Percentiles rank a stretch among this genome's conserved stretches.
phyloP scores from a whole-genome alignment of 495 filamentous ascomycete genomes.

The Astrothelium macrocarpum region DNA sequence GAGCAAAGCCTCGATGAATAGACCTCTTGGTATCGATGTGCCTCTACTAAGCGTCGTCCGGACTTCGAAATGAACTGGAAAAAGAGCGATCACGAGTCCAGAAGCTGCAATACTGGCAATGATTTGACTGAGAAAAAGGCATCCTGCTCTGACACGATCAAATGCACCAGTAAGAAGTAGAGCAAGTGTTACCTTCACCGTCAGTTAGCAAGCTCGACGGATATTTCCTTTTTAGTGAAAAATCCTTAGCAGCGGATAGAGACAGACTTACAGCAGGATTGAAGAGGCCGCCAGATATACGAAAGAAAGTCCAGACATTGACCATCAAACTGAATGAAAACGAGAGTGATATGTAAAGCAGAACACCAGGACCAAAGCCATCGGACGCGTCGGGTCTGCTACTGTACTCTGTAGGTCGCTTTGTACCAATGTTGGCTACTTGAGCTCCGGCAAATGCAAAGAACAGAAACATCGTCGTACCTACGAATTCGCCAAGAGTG shows the following conservation, averaged over 20 bases:
- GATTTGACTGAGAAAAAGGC: constrained; percentile 47
- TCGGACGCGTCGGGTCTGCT: constrained; percentile 1
- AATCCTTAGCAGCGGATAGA: not conserved
- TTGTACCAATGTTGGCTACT: constrained; percentile 47
- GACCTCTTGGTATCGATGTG: constrained; percentile 52
- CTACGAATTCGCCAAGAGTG: constrained; percentile 60
- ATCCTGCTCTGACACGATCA: constrained; percentile 38
- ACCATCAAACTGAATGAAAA: constrained; percentile 71
- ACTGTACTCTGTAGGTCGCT: constrained; percentile 16
- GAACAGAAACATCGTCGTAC: constrained; percentile 77
- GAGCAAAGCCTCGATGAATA: constrained; percentile 74
- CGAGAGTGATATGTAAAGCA: constrained; percentile 60
- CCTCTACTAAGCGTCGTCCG: constrained; percentile 48
- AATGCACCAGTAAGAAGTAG: constrained; percentile 49
- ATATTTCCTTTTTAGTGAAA: constrained; percentile 6
- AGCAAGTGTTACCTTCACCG: constrained; percentile 46
- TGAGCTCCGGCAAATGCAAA: constrained; percentile 74
- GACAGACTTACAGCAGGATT: constrained; percentile 56
- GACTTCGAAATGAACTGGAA: constrained; percentile 54
- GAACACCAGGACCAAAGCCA: constrained; percentile 28
- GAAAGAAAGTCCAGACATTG: constrained; percentile 81
- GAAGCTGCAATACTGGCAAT: constrained; percentile 50
- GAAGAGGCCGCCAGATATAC: constrained; percentile 69
- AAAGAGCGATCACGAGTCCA: constrained; percentile 52
- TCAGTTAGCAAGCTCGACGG: constrained; percentile 3